A percentile compares a stretch with the other conserved stretches of the same genome.
phyloP scores from a whole-genome alignment of 2,329 filamentous ascomycete species.

The Verticillium longisporum region DNA sequence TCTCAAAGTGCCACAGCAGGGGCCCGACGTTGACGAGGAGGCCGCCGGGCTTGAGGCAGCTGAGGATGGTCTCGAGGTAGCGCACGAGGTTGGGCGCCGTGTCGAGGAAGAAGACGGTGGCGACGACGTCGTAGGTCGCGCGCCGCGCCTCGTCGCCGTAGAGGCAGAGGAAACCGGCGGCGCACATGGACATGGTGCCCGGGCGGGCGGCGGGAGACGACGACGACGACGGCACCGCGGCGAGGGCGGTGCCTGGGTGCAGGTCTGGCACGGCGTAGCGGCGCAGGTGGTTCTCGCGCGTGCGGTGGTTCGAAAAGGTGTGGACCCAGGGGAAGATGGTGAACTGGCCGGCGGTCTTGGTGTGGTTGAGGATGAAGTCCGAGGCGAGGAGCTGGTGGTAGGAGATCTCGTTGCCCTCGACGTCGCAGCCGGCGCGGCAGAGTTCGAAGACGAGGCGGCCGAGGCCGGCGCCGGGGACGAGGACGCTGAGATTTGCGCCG shows the following conservation, averaged over 20 bases:
- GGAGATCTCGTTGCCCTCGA: slow-evolving; percentile 92
- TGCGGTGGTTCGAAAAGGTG: slow-evolving; percentile 79
- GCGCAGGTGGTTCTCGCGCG: slow-evolving; percentile 66
- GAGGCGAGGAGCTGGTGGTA: slow-evolving; percentile 94
- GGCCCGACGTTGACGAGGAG: slow-evolving; percentile 87
- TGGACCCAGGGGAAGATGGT: slow-evolving; percentile 80
- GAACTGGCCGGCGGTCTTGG: slow-evolving; percentile 53
- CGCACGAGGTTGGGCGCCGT: slow-evolving; percentile 89
- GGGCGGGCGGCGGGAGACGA: slow-evolving; percentile 3
- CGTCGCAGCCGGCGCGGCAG: slow-evolving; percentile 62
- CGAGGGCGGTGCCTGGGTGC: slow-evolving; percentile 55
- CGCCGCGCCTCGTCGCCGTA: slow-evolving; percentile 62
- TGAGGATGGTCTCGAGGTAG: slow-evolving; percentile 76
- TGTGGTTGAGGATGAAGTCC: slow-evolving; percentile 66
- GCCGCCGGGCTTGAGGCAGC: slow-evolving; percentile 72
- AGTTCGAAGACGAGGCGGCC: slow-evolving; percentile 87
- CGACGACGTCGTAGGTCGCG: slow-evolving; percentile 69
- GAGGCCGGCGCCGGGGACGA: slow-evolving; percentile 86
- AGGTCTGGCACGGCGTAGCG: slow-evolving; percentile 74
- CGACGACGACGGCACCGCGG: slow-evolving; percentile 14
- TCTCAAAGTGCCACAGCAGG: slow-evolving; percentile 91
- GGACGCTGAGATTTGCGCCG: slow-evolving; percentile 35
- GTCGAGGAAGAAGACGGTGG: slow-evolving; percentile 93
- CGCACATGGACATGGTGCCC: slow-evolving; percentile 84
- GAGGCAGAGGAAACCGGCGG: slow-evolving; percentile 85